Evolutionary conservation across 1,284 basidiomycete genomes (phyloP), one percentile per base, ranked within the genome.

Genomic region (Cutaneotrichosporon sp.): DNA sequence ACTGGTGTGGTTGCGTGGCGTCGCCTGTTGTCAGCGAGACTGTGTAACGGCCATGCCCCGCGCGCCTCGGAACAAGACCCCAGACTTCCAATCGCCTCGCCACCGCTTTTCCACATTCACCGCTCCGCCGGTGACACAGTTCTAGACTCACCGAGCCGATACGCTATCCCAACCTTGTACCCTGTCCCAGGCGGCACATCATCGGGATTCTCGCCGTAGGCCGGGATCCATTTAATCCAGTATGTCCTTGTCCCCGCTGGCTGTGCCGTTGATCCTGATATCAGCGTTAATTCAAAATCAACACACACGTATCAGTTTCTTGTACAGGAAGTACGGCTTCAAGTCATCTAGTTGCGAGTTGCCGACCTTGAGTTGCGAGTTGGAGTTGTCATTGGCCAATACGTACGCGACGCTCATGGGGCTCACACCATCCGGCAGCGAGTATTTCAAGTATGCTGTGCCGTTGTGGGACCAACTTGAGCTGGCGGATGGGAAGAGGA

Each of bases 171-270:
- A 13, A 36, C 55, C 22, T 16, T 38, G 18, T 56, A 56, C 21
- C 55, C 55, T 1, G 55, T 56, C 0, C 55, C 55, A 5, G 55
- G 55, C 18, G 31, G 36, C 5, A 56, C 55, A 30, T 56, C 55
- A 2, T 56, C 38, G 10, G 55, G 55, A 6, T 56, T 40, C 36
- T 40, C 55, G 21, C 55, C 55, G 21, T 56, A 56, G 9, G 55
- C 55, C 14, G 55, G 55, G 13, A 56, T 40, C 55, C 55, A 56
- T 22, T 56, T 56, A 6, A 56, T 30, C 55, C 55, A 56, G 26
- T 56, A 56, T 13, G 55, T 56, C 22, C 55, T 38, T 14, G 36
- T 26, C 18, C 36, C 55, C 5, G 36, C 55, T 9, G 55, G 55
- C 55, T 56, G 55, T 14, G 55, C 55, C 13, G 55, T 56, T 21